Evolutionary conservation across 441 rosid genomes (phyloP), one percentile per base, ranked within the genome.

Genomic region (Omphalea diandra): DNA sequence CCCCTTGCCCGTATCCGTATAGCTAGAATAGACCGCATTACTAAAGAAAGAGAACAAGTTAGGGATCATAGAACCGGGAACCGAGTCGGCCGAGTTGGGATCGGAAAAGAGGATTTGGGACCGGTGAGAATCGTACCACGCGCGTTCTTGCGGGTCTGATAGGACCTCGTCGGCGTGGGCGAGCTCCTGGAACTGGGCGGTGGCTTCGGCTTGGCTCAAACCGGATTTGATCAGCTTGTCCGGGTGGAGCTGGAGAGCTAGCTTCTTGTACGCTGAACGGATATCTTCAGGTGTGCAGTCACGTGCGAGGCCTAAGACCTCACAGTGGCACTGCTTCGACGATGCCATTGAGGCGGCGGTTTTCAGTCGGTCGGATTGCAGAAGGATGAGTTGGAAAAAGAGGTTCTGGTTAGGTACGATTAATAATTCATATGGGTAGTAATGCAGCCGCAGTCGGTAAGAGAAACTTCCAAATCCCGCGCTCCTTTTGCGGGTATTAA

Each of bases 61-160:
- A 1, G 92, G 96, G 38, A 93, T 76, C 20, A 78, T 68, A 5
- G 86, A 85, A 65, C 68, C 73, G 41, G 90, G 78, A 73, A 73
- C 70, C 3, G 89, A 82, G 75, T 70, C 76, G 52, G 79, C 43
- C 17, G 87, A 46, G 67, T 73, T 79, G 55, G 79, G 80, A 61
- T 86, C 87, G 76, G 97, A 88, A 87, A 95, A 95, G 72, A 95
- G 89, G 81, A 93, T 88, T 71, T 90, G 97, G 47, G 97, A 90
- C 46, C 99, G 94, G 72, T 93, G 98, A 73, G 93, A 87, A 68
- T 95, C 99, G 69, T 95, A 95, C 97, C 95, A 90, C 27, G 98
- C 83, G 29, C 99, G 95, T 72, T 93, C 97, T 70, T 89, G 89
- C 27, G 99, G 90, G 69, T 95, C 98, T 20, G 91, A 89, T 73